Evolutionary conservation across 1,139 yeast genomes (phyloP).

Genomic region (Debaryomyces subglobosus): DNA sequence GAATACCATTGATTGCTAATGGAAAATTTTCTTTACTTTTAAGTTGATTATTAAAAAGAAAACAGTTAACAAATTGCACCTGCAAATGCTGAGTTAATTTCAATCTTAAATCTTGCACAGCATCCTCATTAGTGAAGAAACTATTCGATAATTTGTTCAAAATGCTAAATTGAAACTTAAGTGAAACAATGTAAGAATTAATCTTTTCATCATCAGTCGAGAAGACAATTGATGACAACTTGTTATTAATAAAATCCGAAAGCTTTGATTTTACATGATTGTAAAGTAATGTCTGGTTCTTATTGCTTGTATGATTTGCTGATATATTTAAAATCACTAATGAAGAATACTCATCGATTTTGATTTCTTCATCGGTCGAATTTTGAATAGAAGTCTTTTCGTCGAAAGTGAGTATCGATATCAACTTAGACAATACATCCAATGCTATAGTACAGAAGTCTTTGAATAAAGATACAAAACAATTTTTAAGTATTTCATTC

Average conservation of each 20-base stretch:
- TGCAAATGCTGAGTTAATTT: constrained; percentile 19
- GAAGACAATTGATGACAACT: constrained; percentile 25
- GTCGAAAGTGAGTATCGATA: constrained; percentile 2
- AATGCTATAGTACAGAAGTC: constrained; percentile 36
- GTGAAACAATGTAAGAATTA: constrained; percentile 27
- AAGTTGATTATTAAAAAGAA: constrained; percentile 15
- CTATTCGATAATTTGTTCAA: constrained; percentile 21
- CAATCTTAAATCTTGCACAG: constrained; percentile 14
- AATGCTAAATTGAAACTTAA: constrained; percentile 35
- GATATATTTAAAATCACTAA: background rate
- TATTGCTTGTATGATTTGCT: background rate
- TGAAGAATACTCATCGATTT: background rate
- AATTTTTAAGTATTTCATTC: constrained; percentile 24
- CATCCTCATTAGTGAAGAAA: constrained; percentile 8
- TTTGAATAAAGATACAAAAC: constrained; percentile 36
- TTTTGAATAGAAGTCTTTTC: background rate
- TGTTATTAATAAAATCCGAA: constrained; percentile 28
- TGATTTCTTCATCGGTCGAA: background rate
- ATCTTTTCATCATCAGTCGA: constrained; percentile 41
- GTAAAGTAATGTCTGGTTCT: constrained; percentile 13
- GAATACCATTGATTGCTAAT: constrained; percentile 11
- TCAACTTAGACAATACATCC: constrained; percentile 30
- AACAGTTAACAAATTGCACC: constrained; percentile 21
- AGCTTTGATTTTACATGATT: constrained; percentile 24
- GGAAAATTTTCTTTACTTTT: constrained; percentile 15